Conservation (phyloP, 129 eudicot species). For the Logfia minima region DNA sequence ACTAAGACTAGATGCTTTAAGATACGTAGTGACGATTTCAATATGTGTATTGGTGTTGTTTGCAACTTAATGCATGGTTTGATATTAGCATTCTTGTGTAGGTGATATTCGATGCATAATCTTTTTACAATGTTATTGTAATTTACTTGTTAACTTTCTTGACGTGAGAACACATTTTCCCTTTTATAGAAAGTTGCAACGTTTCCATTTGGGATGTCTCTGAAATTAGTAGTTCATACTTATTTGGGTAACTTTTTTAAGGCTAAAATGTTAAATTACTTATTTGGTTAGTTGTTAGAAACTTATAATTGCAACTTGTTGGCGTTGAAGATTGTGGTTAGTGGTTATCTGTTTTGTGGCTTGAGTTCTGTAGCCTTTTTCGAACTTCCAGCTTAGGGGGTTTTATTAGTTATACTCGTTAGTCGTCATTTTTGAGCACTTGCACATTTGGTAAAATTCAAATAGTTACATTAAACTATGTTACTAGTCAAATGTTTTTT, state of each 20-base stretch:
- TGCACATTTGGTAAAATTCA: neutral
- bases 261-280: neutral
- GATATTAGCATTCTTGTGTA: neutral
- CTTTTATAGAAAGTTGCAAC: neutral
- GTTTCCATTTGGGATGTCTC: conserved; percentile 1
- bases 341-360: neutral
- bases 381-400: neutral
- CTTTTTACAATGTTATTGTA: neutral
- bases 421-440: too few relatives aligned
- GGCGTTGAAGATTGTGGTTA: neutral
- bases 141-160: too few relatives aligned
- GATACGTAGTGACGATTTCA: neutral
- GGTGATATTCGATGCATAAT: neutral
- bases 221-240: neutral
- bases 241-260: neutral
- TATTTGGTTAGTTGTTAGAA: neutral
- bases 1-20: neutral
- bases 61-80: neutral
- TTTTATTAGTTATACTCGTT: too few relatives aligned
- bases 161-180: neutral
- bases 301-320: neutral
- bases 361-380: neutral
- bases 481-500: neutral
- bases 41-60: too few relatives aligned
- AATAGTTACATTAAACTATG: neutral